Evolutionary conservation across 345 rosid species (phyloP).

Genomic region (Eucalyptus erythrocorys): DNA sequence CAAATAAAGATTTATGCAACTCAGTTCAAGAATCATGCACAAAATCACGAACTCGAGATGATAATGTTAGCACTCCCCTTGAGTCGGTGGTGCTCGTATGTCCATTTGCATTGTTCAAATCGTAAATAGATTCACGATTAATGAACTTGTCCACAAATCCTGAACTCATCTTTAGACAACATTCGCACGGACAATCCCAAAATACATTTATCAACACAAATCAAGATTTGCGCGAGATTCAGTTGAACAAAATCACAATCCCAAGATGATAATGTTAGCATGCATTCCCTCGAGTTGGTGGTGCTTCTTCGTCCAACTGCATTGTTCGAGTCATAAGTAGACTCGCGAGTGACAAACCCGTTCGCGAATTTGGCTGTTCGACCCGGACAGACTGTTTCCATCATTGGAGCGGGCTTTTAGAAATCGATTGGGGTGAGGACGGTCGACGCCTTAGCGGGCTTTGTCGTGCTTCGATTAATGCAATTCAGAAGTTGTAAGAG

Average conservation of each 20-base stretch:
- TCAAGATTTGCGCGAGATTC: background rate
- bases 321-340: background rate
- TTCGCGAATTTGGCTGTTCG: background rate
- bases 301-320: background rate
- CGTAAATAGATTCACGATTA: fast-evolving
- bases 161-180: too few species aligned
- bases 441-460: background rate
- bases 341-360: background rate
- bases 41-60: background rate
- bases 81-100: background rate
- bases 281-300: background rate
- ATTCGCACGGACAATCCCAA: fast-evolving
- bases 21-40: background rate
- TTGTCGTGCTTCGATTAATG: background rate
- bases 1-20: background rate
- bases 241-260: background rate
- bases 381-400: background rate
- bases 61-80: background rate
- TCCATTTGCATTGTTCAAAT: background rate
- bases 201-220: background rate
- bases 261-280: background rate
- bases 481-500: background rate
- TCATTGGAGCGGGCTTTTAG: background rate
- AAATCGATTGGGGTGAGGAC: background rate
- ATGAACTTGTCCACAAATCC: background rate